Conservation (phyloP, 371 early-diverging fungal species). For the Rhizopus stolonifer region DNA sequence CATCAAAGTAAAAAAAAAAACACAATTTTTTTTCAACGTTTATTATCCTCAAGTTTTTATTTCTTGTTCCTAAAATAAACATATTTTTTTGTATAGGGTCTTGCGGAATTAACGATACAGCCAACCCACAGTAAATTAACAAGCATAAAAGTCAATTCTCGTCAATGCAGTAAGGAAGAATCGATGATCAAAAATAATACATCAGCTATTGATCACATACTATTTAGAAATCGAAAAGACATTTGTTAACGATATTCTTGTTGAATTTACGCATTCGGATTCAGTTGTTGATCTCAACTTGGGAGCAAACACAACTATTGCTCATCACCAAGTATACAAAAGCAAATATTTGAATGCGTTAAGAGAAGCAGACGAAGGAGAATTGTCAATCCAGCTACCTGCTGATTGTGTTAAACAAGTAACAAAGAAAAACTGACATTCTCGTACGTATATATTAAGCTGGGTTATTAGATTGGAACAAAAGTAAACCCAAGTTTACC, state of each 20-base stretch:
- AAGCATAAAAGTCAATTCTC: conserved; percentile 56
- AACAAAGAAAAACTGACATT: not conserved
- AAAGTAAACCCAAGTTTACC: not conserved
- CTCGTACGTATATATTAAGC: too few species aligned
- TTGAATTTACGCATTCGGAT: conserved; percentile 55
- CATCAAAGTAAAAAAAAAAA: conserved; percentile 31
- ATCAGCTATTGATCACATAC: too few species aligned
- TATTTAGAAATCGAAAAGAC: conserved; percentile 63
- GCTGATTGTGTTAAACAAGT: conserved; percentile 44
- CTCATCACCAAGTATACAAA: conserved; percentile 61
- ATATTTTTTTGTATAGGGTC: conserved; percentile 43
- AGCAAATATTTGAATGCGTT: conserved; percentile 58
- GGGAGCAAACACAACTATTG: conserved; percentile 47
- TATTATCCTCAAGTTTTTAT: too few species aligned
- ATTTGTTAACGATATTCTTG: conserved; percentile 52
- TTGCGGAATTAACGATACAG: conserved; percentile 61
- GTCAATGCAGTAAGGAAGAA: conserved; percentile 58
- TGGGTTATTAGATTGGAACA: conserved; percentile 1
- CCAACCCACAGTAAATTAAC: conserved; percentile 53
- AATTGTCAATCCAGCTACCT: conserved; percentile 64
- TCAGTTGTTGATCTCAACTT: conserved; percentile 52
- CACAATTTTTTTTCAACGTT: not conserved
- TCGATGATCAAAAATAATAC: not conserved
- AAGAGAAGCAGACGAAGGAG: conserved; percentile 68
- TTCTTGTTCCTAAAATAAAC: not conserved